Evolutionary conservation across 257 asterid species (phyloP).

Genomic region (Plantago ovata): DNA sequence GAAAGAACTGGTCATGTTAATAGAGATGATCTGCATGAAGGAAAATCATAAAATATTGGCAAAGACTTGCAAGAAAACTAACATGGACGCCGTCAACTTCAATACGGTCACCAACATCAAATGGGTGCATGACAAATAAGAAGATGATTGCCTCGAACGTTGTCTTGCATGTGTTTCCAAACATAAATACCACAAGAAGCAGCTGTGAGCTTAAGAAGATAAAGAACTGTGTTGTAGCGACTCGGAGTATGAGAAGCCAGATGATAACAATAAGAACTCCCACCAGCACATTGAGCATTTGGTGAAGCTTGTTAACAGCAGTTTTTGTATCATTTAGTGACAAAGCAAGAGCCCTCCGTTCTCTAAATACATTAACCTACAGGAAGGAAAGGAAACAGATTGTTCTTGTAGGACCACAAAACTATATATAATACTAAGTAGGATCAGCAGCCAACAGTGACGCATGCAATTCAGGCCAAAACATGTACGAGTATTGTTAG

Average conservation of each 20-base stretch:
- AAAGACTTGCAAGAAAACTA: not conserved
- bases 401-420: not conserved
- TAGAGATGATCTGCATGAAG: too few relatives aligned
- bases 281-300: conserved; percentile 38
- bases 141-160: conserved; percentile 57
- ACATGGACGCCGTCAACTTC: conserved; percentile 57
- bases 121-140: conserved; percentile 65
- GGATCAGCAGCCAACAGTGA: too few relatives aligned
- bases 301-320: conserved; percentile 57
- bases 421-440: too few relatives aligned
- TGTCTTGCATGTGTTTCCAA: conserved; percentile 68
- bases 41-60: too few relatives aligned
- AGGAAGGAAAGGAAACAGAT: conserved; percentile 1
- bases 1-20: not conserved
- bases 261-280: conserved; percentile 28
- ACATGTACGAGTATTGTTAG: too few relatives aligned
- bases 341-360: conserved; percentile 9
- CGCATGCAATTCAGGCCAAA: too few relatives aligned
- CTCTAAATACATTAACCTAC: conserved; percentile 11
- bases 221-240: conserved; percentile 52
- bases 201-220: conserved; percentile 48
- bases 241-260: conserved; percentile 53
- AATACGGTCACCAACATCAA: conserved; percentile 60
- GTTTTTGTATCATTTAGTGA: conserved; percentile 57
- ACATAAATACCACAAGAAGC: conserved; percentile 50